Percentiles rank a stretch among this genome's conserved stretches.
phyloP scores from a whole-genome alignment of 805 yeast species.

The Candida wancherniae region DNA sequence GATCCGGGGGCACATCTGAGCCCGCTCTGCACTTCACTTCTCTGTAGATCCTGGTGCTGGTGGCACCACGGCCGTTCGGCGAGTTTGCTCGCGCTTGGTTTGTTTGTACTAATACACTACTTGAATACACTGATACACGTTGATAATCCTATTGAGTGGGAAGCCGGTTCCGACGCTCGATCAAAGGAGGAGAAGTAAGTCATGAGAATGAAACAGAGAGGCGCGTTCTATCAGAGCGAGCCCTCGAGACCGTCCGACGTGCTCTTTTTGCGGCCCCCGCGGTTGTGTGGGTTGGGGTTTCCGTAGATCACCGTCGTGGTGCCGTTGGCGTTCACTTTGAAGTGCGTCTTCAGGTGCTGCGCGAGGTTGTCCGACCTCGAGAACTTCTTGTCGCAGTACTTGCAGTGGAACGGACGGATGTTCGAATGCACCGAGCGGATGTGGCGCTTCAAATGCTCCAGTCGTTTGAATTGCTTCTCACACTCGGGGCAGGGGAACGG shows the following conservation, averaged over 20 bases:
- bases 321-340: conserved; percentile 29
- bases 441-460: conserved; percentile 41
- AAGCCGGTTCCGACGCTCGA: too few relatives aligned
- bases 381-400: conserved; percentile 42
- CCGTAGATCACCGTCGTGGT: conserved; percentile 16
- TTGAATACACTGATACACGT: neutral
- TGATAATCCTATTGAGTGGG: too few relatives aligned
- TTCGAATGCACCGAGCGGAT: conserved; percentile 42
- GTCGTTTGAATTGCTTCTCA: conserved; percentile 38
- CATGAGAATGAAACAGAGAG: too few relatives aligned
- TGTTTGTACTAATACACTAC: neutral
- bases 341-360: conserved; percentile 42
- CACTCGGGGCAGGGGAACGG: conserved; percentile 40
- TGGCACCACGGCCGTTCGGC: neutral
- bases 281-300: conserved; percentile 14
- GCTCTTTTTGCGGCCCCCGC: conserved; percentile 16
- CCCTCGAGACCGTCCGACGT: too few relatives aligned
- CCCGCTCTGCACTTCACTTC: neutral
- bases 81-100: neutral
- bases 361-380: conserved; percentile 40
- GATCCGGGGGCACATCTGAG: conserved; percentile 49
- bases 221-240: too few relatives aligned
- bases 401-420: conserved; percentile 42
- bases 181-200: too few relatives aligned
- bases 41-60: too few relatives aligned